Conservation (phyloP, 495 filamentous ascomycete species). For the Amniculicola lignicola region DNA sequence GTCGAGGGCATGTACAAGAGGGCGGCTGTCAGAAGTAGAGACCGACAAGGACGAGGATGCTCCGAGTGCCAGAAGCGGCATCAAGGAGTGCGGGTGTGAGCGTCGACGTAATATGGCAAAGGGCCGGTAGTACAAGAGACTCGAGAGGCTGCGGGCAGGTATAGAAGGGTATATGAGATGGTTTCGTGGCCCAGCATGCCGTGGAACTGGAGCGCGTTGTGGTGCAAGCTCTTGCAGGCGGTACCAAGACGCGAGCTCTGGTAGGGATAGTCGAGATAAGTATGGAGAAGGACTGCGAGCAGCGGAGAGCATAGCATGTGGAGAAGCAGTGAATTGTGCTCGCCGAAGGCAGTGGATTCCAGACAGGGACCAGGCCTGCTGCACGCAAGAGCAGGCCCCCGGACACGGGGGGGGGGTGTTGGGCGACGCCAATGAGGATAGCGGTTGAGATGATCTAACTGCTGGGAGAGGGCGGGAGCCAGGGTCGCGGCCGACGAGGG, state of each 20-base stretch:
- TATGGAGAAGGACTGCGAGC: not conserved
- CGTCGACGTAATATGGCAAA: conserved; percentile 11
- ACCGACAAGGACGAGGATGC: conserved; percentile 5
- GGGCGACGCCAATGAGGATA: conserved; percentile 9
- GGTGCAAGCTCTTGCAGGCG: conserved; percentile 13
- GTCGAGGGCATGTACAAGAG: not conserved
- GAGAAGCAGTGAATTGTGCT: conserved; percentile 25
- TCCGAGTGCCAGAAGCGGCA: conserved; percentile 13
- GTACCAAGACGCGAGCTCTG: conserved; percentile 4
- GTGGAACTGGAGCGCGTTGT: conserved; percentile 19
- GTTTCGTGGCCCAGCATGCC: conserved; percentile 26
- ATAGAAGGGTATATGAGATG: conserved; percentile 10
- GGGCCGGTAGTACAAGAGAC: conserved; percentile 21
- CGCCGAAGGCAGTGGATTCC: conserved; percentile 5
- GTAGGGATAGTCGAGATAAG: conserved; percentile 27
- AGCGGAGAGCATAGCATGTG: conserved; percentile 20
- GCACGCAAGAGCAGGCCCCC: conserved; percentile 14
- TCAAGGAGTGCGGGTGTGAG: conserved; percentile 1
- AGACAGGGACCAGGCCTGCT: conserved; percentile 15
- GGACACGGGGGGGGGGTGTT: conserved; percentile 3
- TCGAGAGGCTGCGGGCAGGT: not conserved
- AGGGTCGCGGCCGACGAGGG: conserved; percentile 5
- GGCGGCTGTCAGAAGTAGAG: conserved; percentile 15
- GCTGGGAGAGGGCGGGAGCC: conserved; percentile 14
- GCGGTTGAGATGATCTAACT: conserved; percentile 4